Evolutionary conservation across 2,329 filamentous ascomycete genomes (phyloP), one percentile per base, ranked within the genome.

Genomic region (Beauveria rudraprayagi): DNA sequence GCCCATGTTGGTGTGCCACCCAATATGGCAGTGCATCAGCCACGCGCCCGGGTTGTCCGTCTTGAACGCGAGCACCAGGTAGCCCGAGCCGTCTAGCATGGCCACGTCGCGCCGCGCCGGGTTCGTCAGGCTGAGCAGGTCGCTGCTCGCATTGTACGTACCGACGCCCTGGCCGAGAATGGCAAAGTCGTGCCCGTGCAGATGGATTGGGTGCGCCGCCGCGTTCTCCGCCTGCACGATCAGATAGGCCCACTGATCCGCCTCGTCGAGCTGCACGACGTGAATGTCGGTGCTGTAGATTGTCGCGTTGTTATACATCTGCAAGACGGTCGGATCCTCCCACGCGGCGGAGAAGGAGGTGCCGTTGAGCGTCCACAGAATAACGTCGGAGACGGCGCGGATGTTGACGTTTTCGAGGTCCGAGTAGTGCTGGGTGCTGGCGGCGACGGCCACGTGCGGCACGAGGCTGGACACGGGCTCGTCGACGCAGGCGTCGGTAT

Each of bases 31-130:
- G 30, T 34, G 30, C 30, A 34, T 34, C 30, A 34, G 30, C 30
- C 30, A 34, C 30, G 30, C 30, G 24, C 54, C 54, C 1, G 54
- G 54, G 14, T 56, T 56, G 41, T 77, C 73, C 0, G 75, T 74
- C 66, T 79, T 70, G 64, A 81, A 79, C 2, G 78, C 79, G 56
- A 83, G 71, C n/a, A 81, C 77, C 4, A 81, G 61, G 67, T 78
- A 77, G 0, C 80, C 80, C 10, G 66, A 64, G 1, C 66, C 67
- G 1, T 75, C 75, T 3, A 84, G 72, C 64, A 80, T 75, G 5
- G 80, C 79, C 2, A 79, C 77, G 65, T 84, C 81, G 46, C 82
- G 76, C 11, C 82, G 78, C 30, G 78, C 75, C 1, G 82, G 80
- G 67, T 83, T 83, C 17, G 11, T 19, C 19, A 28, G 10, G n/a